Base-by-base conservation (phyloP, 108 stramenopile genomes). In the Schizochytrium sp. region DNA sequence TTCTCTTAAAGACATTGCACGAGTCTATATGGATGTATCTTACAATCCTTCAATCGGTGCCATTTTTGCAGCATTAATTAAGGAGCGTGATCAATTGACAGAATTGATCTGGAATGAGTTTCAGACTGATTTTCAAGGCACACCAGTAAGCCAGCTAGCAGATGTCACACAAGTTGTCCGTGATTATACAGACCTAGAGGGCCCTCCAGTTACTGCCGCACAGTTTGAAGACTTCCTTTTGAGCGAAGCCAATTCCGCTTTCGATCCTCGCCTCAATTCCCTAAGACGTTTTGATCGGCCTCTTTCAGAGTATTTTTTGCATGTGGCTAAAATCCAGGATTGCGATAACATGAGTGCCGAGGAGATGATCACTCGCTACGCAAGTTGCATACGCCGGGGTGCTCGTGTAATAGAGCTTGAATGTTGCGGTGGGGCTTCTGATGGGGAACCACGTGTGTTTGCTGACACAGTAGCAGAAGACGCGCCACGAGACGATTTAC, bases 41-140 rank as follows among this genome's bases (percentile, higher is more conserved):
- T 83, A 83, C 28, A 83, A 83, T 55, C 76, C 76, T 7, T 83
- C 76, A 38, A 83, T 83, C 1, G 76, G 76, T 13, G 76, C 76
- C 47, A 83, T 83, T 55, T 83, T 55, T 83, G 47, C 76, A 55
- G 76, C 76, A 10, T 53, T 83, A n/a, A 83, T 83, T 28, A 83
- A 83, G 40, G 76, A 83, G 47, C 19, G 76, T 7, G 76, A 83
- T 38, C 47, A 49, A 53, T n/a, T 83, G 5, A 83, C 76, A 5
- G 76, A 83, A 13, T 5, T n/a, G 5, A 55, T 83, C 10, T 83
- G 76, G 76, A 49, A 5, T 5, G 76, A 83, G 76, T 83, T 83
- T 28, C 76, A 55, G 15, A 83, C 76, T 5, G 76, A 83, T 49
- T 83, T 83, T 1, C 76, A 83, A 2, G 76, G 76, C 76, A 55